phyloP scores from a whole-genome alignment of 768 basidiomycete genomes.

The Obba rivulosa region DNA sequence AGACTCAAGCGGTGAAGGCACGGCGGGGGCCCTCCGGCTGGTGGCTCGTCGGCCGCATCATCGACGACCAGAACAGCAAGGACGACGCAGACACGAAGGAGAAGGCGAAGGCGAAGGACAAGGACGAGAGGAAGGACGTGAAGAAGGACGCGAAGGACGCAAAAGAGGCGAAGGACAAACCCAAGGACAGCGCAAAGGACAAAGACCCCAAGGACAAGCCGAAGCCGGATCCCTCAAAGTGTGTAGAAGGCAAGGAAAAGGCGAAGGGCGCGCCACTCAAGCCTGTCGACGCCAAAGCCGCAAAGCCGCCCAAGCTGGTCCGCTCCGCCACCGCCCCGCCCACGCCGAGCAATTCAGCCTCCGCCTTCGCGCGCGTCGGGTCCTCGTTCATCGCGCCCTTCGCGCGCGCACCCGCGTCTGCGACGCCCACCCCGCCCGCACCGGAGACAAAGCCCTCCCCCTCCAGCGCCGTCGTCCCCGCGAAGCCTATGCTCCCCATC shows the following conservation, averaged over 20 bases:
- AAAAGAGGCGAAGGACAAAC: neutral
- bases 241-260: neutral
- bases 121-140: too few relatives aligned
- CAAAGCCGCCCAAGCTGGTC: too few relatives aligned
- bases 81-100: neutral
- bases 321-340: neutral
- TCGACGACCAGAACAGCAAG: slow-evolving; percentile 1
- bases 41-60: slow-evolving; percentile 16
- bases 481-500: slow-evolving; percentile 9
- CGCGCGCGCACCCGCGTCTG: too few relatives aligned
- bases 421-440: too few relatives aligned
- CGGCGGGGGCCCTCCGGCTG: slow-evolving; percentile 21
- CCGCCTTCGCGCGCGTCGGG: too few relatives aligned
- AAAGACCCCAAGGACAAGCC: neutral
- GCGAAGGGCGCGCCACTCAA: neutral
- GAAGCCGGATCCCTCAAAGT: neutral
- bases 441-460: neutral
- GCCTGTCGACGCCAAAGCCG: neutral
- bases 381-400: too few relatives aligned
- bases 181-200: neutral
- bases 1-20: slow-evolving; percentile 21
- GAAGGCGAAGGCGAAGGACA: slow-evolving; percentile 6
- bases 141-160: neutral
- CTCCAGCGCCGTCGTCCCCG: neutral
- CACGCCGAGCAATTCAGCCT: too few relatives aligned